Base-by-base conservation (phyloP, 2,329 filamentous ascomycete genomes). In the Neurospora sp. region DNA sequence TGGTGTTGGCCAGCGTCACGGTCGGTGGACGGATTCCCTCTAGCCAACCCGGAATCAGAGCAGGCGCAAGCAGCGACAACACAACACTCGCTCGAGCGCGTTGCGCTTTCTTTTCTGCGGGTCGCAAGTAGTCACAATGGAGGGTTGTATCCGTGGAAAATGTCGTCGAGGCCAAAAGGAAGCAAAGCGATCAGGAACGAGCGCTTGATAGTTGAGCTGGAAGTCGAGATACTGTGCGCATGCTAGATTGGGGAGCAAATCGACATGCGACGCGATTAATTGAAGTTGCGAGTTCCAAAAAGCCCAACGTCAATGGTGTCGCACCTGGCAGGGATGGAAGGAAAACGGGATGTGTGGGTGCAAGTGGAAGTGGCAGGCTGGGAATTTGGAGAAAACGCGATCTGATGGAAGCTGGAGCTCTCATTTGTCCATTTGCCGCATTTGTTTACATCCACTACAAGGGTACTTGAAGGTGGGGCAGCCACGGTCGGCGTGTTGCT, bases 1-100 rank as follows among this genome's bases (percentile, higher is more conserved):
- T 72, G 70, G 67, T 46, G 69, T 38, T 62, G 52, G 52, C 52
- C 52, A 62, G 28, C 52, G 52, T 36, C 52, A 62, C 52, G 28
- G 52, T 62, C 28, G 52, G 52, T n/a, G 52, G 52, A 33, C 52
- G 28, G 28, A 33, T 62, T 46, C 28, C 52, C 28, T 62, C 52
- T 62, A n/a, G 28, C 23, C 52, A 62, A 62, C 19, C 46, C 46
- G 19, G 43, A 52, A 52, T 52, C n/a, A 52, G 43, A 7, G 52
- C 23, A 62, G 52, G 52, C 23, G 52, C 52, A 62, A 17, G 52
- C 52, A 62, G 52, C 52, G 28, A 62, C 52, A 62, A n/a, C 52
- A 62, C 52, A 62, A 36, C 23, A 62, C 52, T 62, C 4, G 15
- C 52, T 17, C 28, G 8, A 36, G 52, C 52, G 52, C 28, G 52